A percentile compares a stretch with the other conserved stretches of the same genome.
phyloP scores from a whole-genome alignment of 345 rosid genomes.

The Corchorus capsularis region DNA sequence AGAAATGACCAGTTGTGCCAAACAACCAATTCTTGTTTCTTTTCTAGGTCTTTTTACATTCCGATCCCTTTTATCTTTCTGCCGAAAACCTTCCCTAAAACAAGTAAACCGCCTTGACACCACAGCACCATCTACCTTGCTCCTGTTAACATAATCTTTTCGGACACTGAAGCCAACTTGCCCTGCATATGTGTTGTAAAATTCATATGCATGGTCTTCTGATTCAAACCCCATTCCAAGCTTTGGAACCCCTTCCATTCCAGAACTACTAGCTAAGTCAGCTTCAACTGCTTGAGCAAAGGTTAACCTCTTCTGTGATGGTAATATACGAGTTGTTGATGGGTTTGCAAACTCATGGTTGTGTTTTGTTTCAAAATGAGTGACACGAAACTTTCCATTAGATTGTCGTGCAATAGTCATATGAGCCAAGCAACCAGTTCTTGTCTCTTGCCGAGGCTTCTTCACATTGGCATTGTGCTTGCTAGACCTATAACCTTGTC shows the following conservation, averaged over 20 bases:
- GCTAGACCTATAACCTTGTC: slow-evolving; percentile 35
- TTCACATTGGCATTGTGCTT: slow-evolving; percentile 27
- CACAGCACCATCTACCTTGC: slow-evolving; percentile 43
- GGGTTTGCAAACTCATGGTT: slow-evolving; percentile 40
- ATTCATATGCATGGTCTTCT: slow-evolving; percentile 41
- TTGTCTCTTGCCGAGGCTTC: slow-evolving; percentile 38
- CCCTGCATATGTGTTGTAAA: slow-evolving; percentile 42
- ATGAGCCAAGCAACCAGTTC: slow-evolving; percentile 46
- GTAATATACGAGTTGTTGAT: slow-evolving; percentile 32
- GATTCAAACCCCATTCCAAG: slow-evolving; percentile 46
- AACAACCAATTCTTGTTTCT: slow-evolving; percentile 46
- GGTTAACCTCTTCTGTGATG: slow-evolving; percentile 39
- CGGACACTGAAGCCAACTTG: slow-evolving; percentile 42
- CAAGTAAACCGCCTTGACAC: slow-evolving; percentile 44
- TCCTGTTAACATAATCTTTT: slow-evolving; percentile 39
- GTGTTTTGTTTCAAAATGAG: slow-evolving; percentile 36
- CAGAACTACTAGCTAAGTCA: slow-evolving; percentile 30
- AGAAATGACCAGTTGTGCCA: slow-evolving; percentile 39
- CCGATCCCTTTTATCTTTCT: slow-evolving; percentile 33
- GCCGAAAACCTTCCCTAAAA: slow-evolving; percentile 45
- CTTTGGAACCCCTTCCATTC: slow-evolving; percentile 30
- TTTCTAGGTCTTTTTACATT: slow-evolving; percentile 36
- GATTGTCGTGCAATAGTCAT: slow-evolving; percentile 42
- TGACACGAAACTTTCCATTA: slow-evolving; percentile 38
- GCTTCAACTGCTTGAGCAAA: slow-evolving; percentile 41